phyloP scores from a whole-genome alignment of 257 asterid species.

The Lycium barbarum region DNA sequence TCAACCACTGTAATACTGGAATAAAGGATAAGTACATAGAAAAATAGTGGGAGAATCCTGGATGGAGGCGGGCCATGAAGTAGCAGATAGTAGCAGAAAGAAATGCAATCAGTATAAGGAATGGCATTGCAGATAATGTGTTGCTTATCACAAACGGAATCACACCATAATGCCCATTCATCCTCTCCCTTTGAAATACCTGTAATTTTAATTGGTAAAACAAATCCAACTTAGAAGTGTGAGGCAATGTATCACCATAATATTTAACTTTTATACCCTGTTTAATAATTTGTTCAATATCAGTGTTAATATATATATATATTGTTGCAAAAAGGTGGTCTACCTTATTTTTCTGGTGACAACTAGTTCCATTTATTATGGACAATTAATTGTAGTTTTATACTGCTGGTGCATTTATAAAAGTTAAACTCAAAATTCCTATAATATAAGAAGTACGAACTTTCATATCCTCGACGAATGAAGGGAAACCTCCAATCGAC shows the following conservation, averaged over 20 bases:
- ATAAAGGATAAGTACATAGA: conserved; percentile 78
- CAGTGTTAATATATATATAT: too few species aligned
- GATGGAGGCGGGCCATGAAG: conserved; percentile 92
- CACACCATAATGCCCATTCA: conserved; percentile 97
- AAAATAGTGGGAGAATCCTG: conserved; percentile 76
- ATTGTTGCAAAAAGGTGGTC: too few species aligned
- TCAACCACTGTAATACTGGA: conserved; percentile 93
- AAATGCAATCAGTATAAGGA: conserved; percentile 74
- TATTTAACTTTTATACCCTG: too few species aligned
- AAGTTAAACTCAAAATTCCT: not conserved
- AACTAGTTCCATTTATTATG: too few species aligned
- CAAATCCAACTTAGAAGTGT: not conserved
- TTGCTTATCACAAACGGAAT: conserved; percentile 86
- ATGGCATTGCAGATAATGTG: conserved; percentile 84
- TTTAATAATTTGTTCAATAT: too few species aligned
- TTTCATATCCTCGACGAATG: conserved; percentile 98
- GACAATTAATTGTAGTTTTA: too few species aligned
- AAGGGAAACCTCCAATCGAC: conserved; percentile 99
- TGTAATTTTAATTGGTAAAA: conserved; percentile 30
- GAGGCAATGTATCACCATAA: too few species aligned
- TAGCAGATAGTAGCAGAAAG: conserved; percentile 88
- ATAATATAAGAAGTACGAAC: conserved; percentile 32
- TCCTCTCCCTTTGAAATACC: conserved; percentile 95
- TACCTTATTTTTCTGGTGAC: too few species aligned
- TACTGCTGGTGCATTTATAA: too few species aligned